Base-by-base conservation (phyloP, 805 yeast species). In the Hanseniaspora lindneri region DNA sequence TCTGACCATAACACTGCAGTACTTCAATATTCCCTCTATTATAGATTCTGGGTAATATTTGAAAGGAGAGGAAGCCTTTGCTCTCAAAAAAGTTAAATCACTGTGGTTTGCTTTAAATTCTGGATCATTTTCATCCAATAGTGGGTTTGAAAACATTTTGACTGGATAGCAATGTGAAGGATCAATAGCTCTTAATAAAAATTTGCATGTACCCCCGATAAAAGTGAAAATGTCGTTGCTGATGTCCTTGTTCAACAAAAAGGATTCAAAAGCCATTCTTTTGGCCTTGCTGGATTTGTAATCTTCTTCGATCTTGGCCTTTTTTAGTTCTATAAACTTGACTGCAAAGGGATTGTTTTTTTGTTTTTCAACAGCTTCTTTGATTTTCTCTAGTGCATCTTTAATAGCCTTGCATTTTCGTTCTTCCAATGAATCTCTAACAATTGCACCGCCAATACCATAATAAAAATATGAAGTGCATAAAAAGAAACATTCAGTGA, bases 401-500 rank as follows among this genome's bases (percentile, higher is more conserved):
- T 71, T 68, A 21, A 76, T 55, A 56, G 69, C 69, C 29, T 69
- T 72, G 23, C 78, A 63, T 52, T 74, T 69, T 53, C 74, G 74
- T 14, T 73, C 67, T 28, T 79, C 58, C 51, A 80, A 75, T 39
- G 75, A 77, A 52, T 77, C 75, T 40, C 68, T 70, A 39, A 76
- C 71, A 50, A 74, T 64, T 0, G 82, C 65, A 43, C 96, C 97
- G 21, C 94, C 94, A 36, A 85, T 67, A 37, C 97, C 98, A 65
- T 83, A 92, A 55, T 89, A 88, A 42, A 85, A 64, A 60, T 81
- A 87, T 0, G 94, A 78, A 44, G 82, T 68, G 5, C 88, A 77
- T 49, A 92, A 61, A 58, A 73, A 92, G 63, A 87, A 92, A 57
- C 94, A 81, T 55, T 89, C 92, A 8, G 95, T 79, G n/a, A 92